These are phyloP conservation scores for Gaillardinia entomophila DNA, from an alignment of 805 yeast species.

Conservation along the genomic window DNA sequence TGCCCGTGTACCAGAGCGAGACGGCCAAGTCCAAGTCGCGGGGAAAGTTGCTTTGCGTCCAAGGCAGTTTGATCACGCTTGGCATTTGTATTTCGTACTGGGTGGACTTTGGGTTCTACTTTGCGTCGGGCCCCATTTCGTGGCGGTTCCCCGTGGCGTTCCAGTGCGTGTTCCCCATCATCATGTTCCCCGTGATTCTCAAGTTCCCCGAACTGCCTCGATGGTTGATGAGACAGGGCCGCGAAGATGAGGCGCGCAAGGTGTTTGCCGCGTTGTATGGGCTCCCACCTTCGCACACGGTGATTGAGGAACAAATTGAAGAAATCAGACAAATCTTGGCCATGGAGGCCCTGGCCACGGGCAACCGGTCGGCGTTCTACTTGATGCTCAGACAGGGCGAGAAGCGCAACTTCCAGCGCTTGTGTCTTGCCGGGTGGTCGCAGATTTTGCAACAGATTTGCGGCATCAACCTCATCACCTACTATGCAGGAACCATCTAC, in stretches of 20 bases:
- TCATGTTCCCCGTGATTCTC: constrained; percentile 7
- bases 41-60: constrained; percentile 24
- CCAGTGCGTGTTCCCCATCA: constrained; percentile 18
- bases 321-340: constrained; percentile 11
- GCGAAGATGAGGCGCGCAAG: constrained; percentile 21
- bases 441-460: constrained; percentile 45
- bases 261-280: constrained; percentile 12
- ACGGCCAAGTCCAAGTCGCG: constrained; percentile 27
- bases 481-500: constrained; percentile 30
- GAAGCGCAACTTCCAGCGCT: constrained; percentile 43
- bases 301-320: constrained; percentile 11
- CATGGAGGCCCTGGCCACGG: constrained; percentile 11
- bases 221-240: constrained; percentile 28
- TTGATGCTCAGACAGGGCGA: constrained; percentile 36
- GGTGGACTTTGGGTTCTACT: constrained; percentile 31
- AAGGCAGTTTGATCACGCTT: constrained; percentile 20
- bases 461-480: constrained; percentile 29
- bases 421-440: constrained; percentile 37
- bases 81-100: constrained; percentile 29
- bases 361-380: constrained; percentile 16
- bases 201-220: constrained; percentile 41
- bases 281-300: constrained; percentile 6
- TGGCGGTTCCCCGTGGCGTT: constrained; percentile 32
- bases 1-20: constrained; percentile 32
- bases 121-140: constrained; percentile 17